A percentile compares a stretch with the other conserved stretches of the same genome.
These are phyloP conservation scores for Starmerella sirachaensis DNA, from an alignment of 805 yeast species.

Conservation along the genomic window DNA sequence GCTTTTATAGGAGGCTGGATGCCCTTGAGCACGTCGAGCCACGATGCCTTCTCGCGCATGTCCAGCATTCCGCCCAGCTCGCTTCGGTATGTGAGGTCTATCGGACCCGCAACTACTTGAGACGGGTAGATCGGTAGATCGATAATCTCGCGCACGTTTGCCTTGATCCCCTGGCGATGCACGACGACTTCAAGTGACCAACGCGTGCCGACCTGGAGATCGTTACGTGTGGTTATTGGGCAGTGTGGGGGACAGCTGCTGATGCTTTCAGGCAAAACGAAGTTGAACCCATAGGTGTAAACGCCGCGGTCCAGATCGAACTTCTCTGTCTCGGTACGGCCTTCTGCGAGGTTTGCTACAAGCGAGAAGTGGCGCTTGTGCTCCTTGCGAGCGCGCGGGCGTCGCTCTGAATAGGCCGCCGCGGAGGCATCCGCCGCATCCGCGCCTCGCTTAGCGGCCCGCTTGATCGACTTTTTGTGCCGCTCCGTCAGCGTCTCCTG, in stretches of 20 bases:
- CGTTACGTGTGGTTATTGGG: not conserved
- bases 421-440: no score
- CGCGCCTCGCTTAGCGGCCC: slow-evolving; percentile 2
- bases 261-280: slow-evolving; percentile 4
- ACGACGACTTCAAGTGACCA: slow-evolving; percentile 8
- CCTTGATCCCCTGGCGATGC: slow-evolving; percentile 1
- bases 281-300: slow-evolving; percentile 7
- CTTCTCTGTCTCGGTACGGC: not conserved
- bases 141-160: slow-evolving; percentile 2
- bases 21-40: no score
- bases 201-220: slow-evolving; percentile 2
- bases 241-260: slow-evolving; percentile 7
- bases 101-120: no score
- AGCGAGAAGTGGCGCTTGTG: slow-evolving; percentile 1
- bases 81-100: no score
- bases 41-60: no score
- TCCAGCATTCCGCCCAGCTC: no score
- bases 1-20: no score
- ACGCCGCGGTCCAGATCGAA: slow-evolving; percentile 5
- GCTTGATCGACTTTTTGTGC: not conserved
- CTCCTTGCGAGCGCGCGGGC: not conserved
- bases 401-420: not conserved
- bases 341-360: not conserved
- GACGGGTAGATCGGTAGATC: not conserved
- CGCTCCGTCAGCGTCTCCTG: not conserved